phyloP scores from a whole-genome alignment of 306 rosid genomes.

The Malus domestica region ASM211411v1 NC_041795.1:12824001-12824500 shows the following conservation, averaged over 20 bases:
- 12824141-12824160: background rate
- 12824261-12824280: constrained; percentile 91
- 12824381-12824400: background rate
- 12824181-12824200: constrained; percentile 33
- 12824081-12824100: background rate
- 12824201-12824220: constrained; percentile 5
- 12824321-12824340: constrained; percentile 47
- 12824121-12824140: background rate
- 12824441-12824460: constrained; percentile 10
- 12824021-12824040: constrained; percentile 26
- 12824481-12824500: constrained; percentile 96
- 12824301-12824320: constrained; percentile 22
- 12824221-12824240: constrained; percentile 47
- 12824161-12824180: background rate
- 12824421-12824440: background rate
- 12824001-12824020: background rate
- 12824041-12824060: background rate
- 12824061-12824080: background rate
- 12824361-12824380: background rate
- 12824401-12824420: background rate
- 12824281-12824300: constrained; percentile 19
- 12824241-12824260: constrained; percentile 47
- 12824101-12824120: background rate
- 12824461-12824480: constrained; percentile 89
- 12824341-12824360: constrained; percentile 19